Percentiles rank a stretch among this genome's conserved stretches.
Conservation (phyloP, 805 yeast species). For the Kockiozyma suomiensis region DNA sequence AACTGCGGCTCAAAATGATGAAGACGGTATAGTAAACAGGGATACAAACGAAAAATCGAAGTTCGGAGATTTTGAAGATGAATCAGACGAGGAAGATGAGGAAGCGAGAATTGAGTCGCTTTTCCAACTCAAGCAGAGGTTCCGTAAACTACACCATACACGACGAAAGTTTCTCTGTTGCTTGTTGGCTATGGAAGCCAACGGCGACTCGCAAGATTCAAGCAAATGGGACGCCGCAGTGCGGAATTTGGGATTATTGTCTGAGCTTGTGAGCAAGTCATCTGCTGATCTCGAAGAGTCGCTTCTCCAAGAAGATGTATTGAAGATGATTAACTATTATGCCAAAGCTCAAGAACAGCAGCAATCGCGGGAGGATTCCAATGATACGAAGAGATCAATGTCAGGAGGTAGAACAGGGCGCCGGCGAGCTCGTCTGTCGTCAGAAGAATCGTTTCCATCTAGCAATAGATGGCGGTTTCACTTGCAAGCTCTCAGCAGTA, state of each 20-base stretch:
- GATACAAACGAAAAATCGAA: not conserved
- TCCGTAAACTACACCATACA: slow-evolving; percentile 26
- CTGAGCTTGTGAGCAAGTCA: slow-evolving; percentile 25
- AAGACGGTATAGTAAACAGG: not conserved
- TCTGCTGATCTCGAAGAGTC: slow-evolving; percentile 16
- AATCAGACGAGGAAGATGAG: slow-evolving; percentile 8
- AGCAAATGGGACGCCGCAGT: slow-evolving; percentile 25
- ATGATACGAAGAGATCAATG: not conserved
- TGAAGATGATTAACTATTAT: slow-evolving; percentile 15
- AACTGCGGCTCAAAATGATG: not conserved
- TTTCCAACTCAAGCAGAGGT: slow-evolving; percentile 23
- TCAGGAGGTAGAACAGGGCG: not conserved
- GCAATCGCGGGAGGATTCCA: not conserved
- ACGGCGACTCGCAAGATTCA: slow-evolving; percentile 27
- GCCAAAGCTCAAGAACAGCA: slow-evolving; percentile 9
- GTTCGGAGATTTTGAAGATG: slow-evolving; percentile 3
- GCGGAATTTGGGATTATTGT: slow-evolving; percentile 23
- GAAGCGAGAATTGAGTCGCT: slow-evolving; percentile 4
- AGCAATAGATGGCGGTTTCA: slow-evolving; percentile 24
- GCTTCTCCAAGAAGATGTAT: slow-evolving; percentile 10
- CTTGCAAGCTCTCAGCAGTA: slow-evolving; percentile 18
- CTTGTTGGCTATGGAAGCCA: slow-evolving; percentile 33
- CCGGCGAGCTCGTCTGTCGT: not conserved
- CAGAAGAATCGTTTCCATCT: not conserved
- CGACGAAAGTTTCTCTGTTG: slow-evolving; percentile 35